A percentile compares a stretch with the other conserved stretches of the same genome.
These are phyloP conservation scores for Fusarium bulbicola DNA, from an alignment of 2,329 filamentous ascomycete species.

Conservation along the genomic window DNA sequence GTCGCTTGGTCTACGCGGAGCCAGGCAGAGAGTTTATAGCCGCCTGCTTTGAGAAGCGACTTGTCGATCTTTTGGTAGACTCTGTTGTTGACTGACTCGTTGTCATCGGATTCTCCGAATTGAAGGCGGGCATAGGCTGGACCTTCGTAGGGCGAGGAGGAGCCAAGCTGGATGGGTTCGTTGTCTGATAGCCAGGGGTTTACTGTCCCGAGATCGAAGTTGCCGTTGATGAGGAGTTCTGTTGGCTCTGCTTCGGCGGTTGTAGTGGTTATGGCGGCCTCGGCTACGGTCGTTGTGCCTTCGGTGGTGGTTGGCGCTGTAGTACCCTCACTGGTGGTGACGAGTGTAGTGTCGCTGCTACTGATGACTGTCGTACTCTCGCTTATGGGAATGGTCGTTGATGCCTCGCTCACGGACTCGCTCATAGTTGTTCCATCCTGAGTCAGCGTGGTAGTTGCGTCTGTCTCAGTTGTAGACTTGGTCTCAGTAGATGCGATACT, in stretches of 20 bases:
- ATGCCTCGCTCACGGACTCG: background rate
- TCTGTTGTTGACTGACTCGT: background rate
- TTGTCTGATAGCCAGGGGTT: background rate
- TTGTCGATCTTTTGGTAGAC: background rate
- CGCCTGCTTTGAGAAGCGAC: background rate
- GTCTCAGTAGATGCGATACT: rapidly evolving
- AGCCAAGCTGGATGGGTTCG: background rate
- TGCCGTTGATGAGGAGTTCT: background rate
- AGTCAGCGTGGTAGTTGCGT: background rate
- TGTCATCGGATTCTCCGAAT: rapidly evolving
- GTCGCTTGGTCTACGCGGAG: rapidly evolving
- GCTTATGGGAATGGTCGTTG: rapidly evolving
- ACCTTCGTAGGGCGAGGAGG: rapidly evolving
- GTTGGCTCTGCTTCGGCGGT: background rate
- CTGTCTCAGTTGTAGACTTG: background rate
- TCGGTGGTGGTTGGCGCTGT: background rate
- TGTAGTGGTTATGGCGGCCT: background rate
- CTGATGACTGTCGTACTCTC: rapidly evolving
- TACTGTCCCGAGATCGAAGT: background rate
- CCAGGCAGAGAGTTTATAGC: rapidly evolving
- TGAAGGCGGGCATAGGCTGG: background rate
- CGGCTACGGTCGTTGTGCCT: background rate
- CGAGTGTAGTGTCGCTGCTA: rapidly evolving
- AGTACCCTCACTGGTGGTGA: background rate
- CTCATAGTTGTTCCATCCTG: background rate